Conservation (phyloP, 345 rosid genomes). For the Physaria fendleri region DNA sequence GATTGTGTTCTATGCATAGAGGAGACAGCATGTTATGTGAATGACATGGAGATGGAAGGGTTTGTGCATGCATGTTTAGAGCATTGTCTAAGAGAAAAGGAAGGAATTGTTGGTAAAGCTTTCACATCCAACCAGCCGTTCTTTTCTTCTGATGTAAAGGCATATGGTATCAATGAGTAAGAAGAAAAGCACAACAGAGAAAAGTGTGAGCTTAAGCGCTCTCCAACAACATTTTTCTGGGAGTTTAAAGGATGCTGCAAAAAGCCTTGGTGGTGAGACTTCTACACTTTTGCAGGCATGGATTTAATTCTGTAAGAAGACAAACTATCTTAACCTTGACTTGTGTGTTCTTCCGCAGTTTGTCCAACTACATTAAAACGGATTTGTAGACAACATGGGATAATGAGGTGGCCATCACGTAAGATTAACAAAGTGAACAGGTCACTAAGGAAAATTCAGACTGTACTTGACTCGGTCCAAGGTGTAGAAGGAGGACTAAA, state of each 20-base stretch:
- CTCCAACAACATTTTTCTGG: constrained; percentile 89
- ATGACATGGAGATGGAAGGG: constrained; percentile 62
- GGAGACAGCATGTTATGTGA: constrained; percentile 69
- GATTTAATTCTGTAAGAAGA: background rate
- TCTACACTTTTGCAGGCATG: background rate
- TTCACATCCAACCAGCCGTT: constrained; percentile 68
- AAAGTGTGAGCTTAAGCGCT: constrained; percentile 76
- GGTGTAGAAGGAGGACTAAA: constrained; percentile 84
- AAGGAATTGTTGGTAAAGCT: constrained; percentile 91
- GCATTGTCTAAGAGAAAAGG: constrained; percentile 70
- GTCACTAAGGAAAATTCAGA: constrained; percentile 74
- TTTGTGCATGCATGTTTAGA: constrained; percentile 76
- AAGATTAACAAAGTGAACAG: constrained; percentile 93
- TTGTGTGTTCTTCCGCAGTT: constrained; percentile 42
- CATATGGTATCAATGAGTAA: constrained; percentile 65
- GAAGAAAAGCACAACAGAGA: constrained; percentile 76
- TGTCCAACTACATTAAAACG: constrained; percentile 97
- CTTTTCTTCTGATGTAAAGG: constrained; percentile 71
- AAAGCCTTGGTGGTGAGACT: constrained; percentile 85
- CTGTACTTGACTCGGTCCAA: constrained; percentile 83
- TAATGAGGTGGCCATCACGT: constrained; percentile 95
- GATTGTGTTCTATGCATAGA: constrained; percentile 59
- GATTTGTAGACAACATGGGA: constrained; percentile 95
- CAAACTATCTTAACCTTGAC: constrained; percentile 7
- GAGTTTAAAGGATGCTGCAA: constrained; percentile 95